phyloP scores from a whole-genome alignment of 2,329 filamentous ascomycete genomes.

The Colletotrichum australisinense region DNA sequence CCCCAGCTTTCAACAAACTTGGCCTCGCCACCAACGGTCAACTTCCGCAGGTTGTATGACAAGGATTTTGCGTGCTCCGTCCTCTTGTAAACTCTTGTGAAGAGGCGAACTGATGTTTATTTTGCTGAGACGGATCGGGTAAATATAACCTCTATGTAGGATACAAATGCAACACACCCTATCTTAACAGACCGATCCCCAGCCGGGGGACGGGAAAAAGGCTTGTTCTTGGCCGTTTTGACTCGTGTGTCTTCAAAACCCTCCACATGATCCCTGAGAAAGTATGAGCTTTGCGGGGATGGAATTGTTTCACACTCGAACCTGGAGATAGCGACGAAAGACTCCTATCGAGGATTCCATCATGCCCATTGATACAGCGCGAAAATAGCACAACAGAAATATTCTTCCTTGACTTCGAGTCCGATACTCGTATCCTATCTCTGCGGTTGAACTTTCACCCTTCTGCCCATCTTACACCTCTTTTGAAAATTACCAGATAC shows the following conservation, averaged over 20 bases:
- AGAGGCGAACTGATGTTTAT: background rate
- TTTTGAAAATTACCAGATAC: background rate
- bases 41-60: background rate
- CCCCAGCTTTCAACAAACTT: conserved; percentile 5
- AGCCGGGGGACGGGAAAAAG: background rate
- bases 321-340: background rate
- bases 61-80: conserved; percentile 2
- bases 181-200: too few species aligned
- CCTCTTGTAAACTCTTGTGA: background rate
- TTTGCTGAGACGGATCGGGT: background rate
- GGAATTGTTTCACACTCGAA: background rate
- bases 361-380: too few species aligned
- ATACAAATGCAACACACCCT: background rate
- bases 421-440: background rate
- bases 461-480: background rate
- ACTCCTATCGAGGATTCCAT: background rate
- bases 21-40: background rate
- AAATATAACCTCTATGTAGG: background rate
- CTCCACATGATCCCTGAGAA: background rate
- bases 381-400: background rate
- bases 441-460: background rate
- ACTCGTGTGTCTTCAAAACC: background rate
- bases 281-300: background rate
- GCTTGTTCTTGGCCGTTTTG: conserved; percentile 3
- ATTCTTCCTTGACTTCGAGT: background rate